A percentile compares a stretch with the other conserved stretches of the same genome.
phyloP scores from a whole-genome alignment of 1,284 basidiomycete genomes.

The Mrakiaceae sp. region DNA sequence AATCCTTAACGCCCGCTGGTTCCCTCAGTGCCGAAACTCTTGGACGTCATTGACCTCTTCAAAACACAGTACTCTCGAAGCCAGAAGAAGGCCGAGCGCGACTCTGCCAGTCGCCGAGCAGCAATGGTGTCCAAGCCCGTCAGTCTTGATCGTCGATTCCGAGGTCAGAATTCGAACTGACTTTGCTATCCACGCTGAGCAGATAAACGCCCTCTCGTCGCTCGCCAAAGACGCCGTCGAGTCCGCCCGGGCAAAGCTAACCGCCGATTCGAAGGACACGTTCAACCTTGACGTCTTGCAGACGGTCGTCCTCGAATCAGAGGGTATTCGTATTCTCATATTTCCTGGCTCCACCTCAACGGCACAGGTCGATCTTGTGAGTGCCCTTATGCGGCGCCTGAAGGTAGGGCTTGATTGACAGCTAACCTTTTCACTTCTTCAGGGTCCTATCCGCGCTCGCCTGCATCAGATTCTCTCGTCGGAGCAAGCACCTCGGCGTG shows the following conservation, averaged over 20 bases:
- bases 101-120: too few relatives aligned
- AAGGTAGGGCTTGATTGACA: too few relatives aligned
- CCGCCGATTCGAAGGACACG: constrained; percentile 59
- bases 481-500: constrained; percentile 52
- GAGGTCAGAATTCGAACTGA: constrained; percentile 53
- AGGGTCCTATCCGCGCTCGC: constrained; percentile 57
- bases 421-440: not conserved
- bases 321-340: not conserved
- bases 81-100: too few relatives aligned
- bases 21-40: too few relatives aligned
- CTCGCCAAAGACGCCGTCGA: constrained; percentile 53
- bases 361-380: too few relatives aligned
- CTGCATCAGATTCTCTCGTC: constrained; percentile 66
- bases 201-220: constrained; percentile 55
- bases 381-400: not conserved
- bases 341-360: not conserved
- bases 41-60: too few relatives aligned
- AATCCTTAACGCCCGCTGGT: too few relatives aligned
- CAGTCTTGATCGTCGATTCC: constrained; percentile 7
- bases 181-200: constrained; percentile 57
- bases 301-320: too few relatives aligned
- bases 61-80: too few relatives aligned
- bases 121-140: too few relatives aligned
- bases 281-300: constrained; percentile 50
- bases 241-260: constrained; percentile 20